A percentile compares a stretch with the other conserved stretches of the same genome.
phyloP scores from a whole-genome alignment of 2,329 filamentous ascomycete genomes.

The Aspergillus ochraceus region DNA sequence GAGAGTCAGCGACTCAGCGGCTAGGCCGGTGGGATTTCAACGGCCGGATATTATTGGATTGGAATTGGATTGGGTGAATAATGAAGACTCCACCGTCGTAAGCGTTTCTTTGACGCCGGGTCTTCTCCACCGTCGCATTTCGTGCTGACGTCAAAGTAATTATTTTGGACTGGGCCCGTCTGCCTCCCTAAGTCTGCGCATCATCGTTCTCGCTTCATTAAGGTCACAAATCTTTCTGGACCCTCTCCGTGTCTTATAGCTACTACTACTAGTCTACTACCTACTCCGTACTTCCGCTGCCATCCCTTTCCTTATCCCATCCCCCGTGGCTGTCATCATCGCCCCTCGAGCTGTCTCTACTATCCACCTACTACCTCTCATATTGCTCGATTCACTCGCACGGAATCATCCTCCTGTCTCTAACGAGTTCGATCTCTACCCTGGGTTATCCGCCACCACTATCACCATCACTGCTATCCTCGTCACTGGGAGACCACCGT shows the following conservation, averaged over 20 bases:
- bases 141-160: slow-evolving; percentile 19
- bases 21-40: neutral
- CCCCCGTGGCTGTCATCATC: neutral
- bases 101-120: slow-evolving; percentile 9
- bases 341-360: neutral
- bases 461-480: neutral
- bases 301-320: neutral
- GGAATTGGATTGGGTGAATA: neutral
- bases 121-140: slow-evolving; percentile 15
- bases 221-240: neutral
- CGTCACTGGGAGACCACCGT: neutral
- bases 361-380: neutral
- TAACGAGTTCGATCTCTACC: neutral
- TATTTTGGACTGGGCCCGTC: neutral
- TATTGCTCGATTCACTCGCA: neutral
- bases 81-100: slow-evolving; percentile 1
- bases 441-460: neutral
- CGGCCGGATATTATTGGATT: neutral
- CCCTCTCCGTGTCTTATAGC: neutral
- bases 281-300: neutral
- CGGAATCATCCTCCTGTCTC: neutral
- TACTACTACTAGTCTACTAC: neutral
- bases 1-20: neutral
- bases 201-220: slow-evolving; percentile 1
- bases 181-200: slow-evolving; percentile 1